These are phyloP conservation scores for Fomitopsis pulvina DNA, from an alignment of 768 basidiomycete genomes.

Conservation along the genomic window DNA sequence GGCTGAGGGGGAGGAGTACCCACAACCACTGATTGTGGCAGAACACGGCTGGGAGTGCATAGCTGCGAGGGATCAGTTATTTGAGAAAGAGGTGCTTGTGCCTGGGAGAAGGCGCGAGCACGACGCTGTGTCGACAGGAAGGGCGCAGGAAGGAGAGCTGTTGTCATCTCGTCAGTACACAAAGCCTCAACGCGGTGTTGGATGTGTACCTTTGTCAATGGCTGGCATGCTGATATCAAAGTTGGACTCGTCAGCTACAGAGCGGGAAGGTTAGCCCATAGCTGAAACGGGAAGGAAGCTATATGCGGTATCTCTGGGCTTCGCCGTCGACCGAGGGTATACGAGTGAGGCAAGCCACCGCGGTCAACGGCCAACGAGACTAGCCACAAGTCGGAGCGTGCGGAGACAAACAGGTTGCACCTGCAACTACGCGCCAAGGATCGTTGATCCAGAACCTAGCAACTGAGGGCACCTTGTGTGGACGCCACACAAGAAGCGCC, in stretches of 20 bases:
- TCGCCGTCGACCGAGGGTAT: too few relatives aligned
- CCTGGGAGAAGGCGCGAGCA: constrained; percentile 50
- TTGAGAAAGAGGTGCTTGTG: constrained; percentile 34
- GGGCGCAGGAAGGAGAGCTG: constrained; percentile 53
- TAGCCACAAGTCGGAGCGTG: too few relatives aligned
- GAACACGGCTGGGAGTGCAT: constrained; percentile 21
- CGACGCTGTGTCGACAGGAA: constrained; percentile 46
- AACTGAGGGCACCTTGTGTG: too few relatives aligned
- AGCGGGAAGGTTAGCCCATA: neutral
- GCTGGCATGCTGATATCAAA: constrained; percentile 13
- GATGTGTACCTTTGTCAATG: constrained; percentile 16
- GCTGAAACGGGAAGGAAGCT: neutral
- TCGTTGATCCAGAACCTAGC: too few relatives aligned
- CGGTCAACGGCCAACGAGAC: too few relatives aligned
- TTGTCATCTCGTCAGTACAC: neutral
- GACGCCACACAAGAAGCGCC: too few relatives aligned
- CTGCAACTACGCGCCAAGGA: too few relatives aligned
- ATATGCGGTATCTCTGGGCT: neutral
- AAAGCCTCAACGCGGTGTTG: neutral
- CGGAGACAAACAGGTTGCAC: too few relatives aligned
- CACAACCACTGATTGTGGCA: constrained; percentile 35
- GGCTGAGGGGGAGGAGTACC: constrained; percentile 69
- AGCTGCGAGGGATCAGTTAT: constrained; percentile 21
- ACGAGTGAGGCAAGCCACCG: too few relatives aligned
- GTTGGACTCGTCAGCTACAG: constrained; percentile 13